Evolutionary conservation across 805 yeast species (phyloP).

Genomic region (Danielia reshetovae): DNA sequence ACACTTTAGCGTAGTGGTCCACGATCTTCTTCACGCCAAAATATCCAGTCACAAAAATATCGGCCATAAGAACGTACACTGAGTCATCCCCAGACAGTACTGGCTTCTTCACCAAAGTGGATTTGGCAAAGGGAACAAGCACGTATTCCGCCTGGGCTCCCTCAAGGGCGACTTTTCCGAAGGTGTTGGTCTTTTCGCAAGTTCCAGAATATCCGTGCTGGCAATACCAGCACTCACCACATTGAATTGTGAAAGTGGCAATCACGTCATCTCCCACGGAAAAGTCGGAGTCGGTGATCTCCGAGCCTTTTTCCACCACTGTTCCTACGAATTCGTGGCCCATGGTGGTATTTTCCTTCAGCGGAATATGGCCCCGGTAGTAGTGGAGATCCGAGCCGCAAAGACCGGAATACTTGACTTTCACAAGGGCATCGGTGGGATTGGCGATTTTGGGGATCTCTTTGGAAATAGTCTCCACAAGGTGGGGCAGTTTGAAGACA

Average conservation of each 20-base stretch:
- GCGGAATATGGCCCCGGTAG: constrained; percentile 48
- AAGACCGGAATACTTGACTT: constrained; percentile 45
- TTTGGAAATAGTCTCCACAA: constrained; percentile 35
- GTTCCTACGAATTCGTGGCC: constrained; percentile 53
- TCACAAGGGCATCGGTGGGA: constrained; percentile 44
- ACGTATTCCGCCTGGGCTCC: constrained; percentile 66
- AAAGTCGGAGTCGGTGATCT: constrained; percentile 24
- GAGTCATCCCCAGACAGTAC: constrained; percentile 30
- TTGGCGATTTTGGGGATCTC: constrained; percentile 36
- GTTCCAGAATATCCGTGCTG: constrained; percentile 50
- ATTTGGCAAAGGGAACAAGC: constrained; percentile 53
- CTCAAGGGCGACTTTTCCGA: constrained; percentile 53
- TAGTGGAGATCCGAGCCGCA: constrained; percentile 57
- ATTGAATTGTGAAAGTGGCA: constrained; percentile 48
- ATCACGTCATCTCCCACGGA: constrained; percentile 44
- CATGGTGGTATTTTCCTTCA: constrained; percentile 34
- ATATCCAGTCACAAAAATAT: constrained; percentile 62
- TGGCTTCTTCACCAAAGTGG: constrained; percentile 46
- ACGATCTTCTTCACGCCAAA: constrained; percentile 52
- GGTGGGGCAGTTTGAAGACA: constrained; percentile 42
- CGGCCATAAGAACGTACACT: constrained; percentile 55
- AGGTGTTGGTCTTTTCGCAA: constrained; percentile 51
- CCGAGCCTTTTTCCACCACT: constrained; percentile 37
- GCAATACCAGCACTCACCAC: constrained; percentile 60
- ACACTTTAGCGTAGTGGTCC: constrained; percentile 15